A percentile compares a stretch with the other conserved stretches of the same genome.
These are phyloP conservation scores for Thamnidium elegans DNA, from an alignment of 192 early-diverging fungal species.

Conservation along the genomic window DNA sequence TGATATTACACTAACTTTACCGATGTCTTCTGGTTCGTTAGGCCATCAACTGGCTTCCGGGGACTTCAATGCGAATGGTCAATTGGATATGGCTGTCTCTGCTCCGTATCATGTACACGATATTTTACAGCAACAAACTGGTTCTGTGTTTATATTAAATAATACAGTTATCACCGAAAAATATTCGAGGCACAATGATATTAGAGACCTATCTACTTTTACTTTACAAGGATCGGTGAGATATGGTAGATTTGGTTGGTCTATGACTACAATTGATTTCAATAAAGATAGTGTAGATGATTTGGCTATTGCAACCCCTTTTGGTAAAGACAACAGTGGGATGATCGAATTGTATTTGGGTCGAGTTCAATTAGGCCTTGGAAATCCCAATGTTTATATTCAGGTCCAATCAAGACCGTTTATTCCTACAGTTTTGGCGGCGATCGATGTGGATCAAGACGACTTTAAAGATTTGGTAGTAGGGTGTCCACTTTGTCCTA, in stretches of 20 bases:
- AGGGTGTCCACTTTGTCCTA: constrained; percentile 56
- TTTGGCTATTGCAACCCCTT: constrained; percentile 69
- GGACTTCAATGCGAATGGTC: constrained; percentile 68
- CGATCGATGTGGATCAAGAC: constrained; percentile 62
- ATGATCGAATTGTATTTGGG: constrained; percentile 71
- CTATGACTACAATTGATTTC: constrained; percentile 73
- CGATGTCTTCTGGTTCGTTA: constrained; percentile 57
- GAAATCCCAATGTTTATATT: constrained; percentile 47
- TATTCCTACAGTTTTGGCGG: constrained; percentile 48
- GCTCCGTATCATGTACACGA: constrained; percentile 52
- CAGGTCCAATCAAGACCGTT: constrained; percentile 18
- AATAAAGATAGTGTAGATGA: constrained; percentile 88
- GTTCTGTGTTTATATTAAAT: constrained; percentile 58
- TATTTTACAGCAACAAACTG: constrained; percentile 32
- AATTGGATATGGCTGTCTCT: constrained; percentile 58
- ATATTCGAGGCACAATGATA: neutral
- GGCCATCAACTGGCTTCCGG: constrained; percentile 63
- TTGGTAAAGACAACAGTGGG: constrained; percentile 45
- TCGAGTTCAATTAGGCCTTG: constrained; percentile 18
- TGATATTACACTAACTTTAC: constrained; percentile 41
- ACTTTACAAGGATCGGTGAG: constrained; percentile 9
- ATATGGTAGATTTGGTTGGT: constrained; percentile 68
- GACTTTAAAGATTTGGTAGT: constrained; percentile 64
- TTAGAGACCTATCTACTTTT: constrained; percentile 11
- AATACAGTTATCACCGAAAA: constrained; percentile 5